These are phyloP conservation scores for Ramularia endophylla DNA, from an alignment of 2,329 filamentous ascomycete species.

Conservation along the genomic window DNA sequence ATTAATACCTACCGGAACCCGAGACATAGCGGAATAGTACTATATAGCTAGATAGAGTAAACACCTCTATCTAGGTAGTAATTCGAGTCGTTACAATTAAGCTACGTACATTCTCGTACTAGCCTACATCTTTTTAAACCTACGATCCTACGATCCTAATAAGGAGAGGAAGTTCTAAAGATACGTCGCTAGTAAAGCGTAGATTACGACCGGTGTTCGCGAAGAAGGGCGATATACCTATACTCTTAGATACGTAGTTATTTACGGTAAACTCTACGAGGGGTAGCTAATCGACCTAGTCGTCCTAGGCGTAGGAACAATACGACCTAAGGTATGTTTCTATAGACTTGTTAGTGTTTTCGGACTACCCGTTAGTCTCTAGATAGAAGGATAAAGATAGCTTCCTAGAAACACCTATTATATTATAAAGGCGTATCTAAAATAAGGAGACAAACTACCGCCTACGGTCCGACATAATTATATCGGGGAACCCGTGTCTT, in stretches of 20 bases:
- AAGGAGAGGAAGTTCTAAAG: neutral
- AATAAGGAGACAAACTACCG: neutral
- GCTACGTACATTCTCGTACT: too few species aligned
- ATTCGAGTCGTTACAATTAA: too few species aligned
- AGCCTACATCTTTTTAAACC: too few species aligned
- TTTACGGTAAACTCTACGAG: neutral
- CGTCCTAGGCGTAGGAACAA: neutral
- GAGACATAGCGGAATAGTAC: too few species aligned
- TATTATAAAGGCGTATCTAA: neutral
- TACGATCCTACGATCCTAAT: too few species aligned
- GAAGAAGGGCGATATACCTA: constrained; percentile 1
- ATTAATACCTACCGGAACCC: too few species aligned
- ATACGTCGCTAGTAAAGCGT: neutral
- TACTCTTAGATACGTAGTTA: constrained; percentile 1
- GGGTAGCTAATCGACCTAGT: constrained; percentile 4
- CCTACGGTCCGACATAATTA: neutral
- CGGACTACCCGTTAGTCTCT: neutral
- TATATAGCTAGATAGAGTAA: too few species aligned
- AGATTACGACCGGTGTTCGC: neutral
- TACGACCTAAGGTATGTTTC: neutral
- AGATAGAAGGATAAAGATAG: neutral
- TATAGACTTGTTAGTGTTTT: constrained; percentile 1
- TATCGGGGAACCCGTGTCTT: neutral
- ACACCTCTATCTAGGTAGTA: too few species aligned
- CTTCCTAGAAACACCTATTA: neutral